phyloP scores from a whole-genome alignment of 768 basidiomycete species.

The Hericium erinaceus region DNA sequence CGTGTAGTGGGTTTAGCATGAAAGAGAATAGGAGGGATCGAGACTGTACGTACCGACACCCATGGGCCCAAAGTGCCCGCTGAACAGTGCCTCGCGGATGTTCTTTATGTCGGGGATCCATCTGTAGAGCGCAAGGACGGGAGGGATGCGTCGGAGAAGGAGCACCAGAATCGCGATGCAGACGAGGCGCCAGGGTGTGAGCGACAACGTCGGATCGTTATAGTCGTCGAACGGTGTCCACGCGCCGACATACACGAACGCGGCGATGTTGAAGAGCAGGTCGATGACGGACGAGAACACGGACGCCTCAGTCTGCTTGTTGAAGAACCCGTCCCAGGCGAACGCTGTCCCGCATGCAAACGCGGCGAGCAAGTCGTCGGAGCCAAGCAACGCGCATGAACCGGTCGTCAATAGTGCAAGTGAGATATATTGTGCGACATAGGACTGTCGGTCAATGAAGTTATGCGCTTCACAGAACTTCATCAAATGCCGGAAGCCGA shows the following conservation, averaged over 20 bases:
- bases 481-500: slow-evolving; percentile 80
- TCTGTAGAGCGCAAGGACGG: slow-evolving; percentile 75
- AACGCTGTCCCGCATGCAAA: slow-evolving; percentile 95
- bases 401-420: slow-evolving; percentile 82
- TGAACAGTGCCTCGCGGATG: slow-evolving; percentile 86
- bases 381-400: slow-evolving; percentile 73
- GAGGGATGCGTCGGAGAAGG: slow-evolving; percentile 71
- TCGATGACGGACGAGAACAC: slow-evolving; percentile 96
- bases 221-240: slow-evolving; percentile 93
- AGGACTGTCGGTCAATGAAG: slow-evolving; percentile 89
- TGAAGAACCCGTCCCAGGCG: slow-evolving; percentile 94
- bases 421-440: slow-evolving; percentile 85
- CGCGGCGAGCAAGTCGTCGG: slow-evolving; percentile 89
- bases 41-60: slow-evolving; percentile 43
- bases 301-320: slow-evolving; percentile 87
- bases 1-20: slow-evolving; percentile 2
- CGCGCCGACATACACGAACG: slow-evolving; percentile 93
- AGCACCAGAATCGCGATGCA: slow-evolving; percentile 80
- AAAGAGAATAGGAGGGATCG: background rate
- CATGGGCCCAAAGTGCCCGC: slow-evolving; percentile 91
- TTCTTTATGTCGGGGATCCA: slow-evolving; percentile 98
- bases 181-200: slow-evolving; percentile 78
- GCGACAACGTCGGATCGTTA: slow-evolving; percentile 49
- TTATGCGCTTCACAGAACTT: slow-evolving; percentile 82
- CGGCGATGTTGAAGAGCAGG: slow-evolving; percentile 89